These are phyloP conservation scores for Opeltia flavorubescens DNA, from an alignment of 495 filamentous ascomycete genomes.

Conservation along the genomic window DNA sequence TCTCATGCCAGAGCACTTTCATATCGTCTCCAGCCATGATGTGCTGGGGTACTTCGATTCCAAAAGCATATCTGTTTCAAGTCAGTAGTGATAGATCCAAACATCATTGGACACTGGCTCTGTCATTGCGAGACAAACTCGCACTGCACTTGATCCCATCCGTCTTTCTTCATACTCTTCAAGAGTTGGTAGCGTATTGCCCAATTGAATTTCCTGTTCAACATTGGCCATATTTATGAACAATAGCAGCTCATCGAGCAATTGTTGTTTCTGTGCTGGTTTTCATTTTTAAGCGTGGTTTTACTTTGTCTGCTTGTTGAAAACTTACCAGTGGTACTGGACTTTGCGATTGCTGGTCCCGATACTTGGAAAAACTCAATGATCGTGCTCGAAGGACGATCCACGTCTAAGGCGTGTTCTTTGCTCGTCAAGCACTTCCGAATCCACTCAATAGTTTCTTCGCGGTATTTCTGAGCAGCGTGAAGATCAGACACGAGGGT, in stretches of 20 bases:
- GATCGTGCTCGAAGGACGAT: conserved; percentile 5
- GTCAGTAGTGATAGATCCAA: no score
- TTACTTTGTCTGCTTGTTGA: background rate
- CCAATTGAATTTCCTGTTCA: conserved; percentile 14
- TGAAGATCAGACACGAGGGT: background rate
- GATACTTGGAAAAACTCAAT: conserved; percentile 11
- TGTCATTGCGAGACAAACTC: conserved; percentile 14
- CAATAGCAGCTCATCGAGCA: conserved; percentile 17
- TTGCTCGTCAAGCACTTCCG: conserved; percentile 1
- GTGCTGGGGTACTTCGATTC: no score
- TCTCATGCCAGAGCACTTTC: no score
- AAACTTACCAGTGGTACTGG: conserved; percentile 3
- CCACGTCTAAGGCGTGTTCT: no score
- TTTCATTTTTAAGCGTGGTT: background rate
- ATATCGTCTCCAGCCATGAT: no score
- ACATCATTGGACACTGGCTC: no score
- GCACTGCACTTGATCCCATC: conserved; percentile 18
- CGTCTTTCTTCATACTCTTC: conserved; percentile 19
- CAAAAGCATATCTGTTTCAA: no score
- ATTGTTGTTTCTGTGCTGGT: conserved; percentile 8
- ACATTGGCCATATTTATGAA: conserved; percentile 20
- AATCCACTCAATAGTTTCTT: conserved; percentile 2
- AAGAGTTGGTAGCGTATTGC: conserved; percentile 14
- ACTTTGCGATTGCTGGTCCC: conserved; percentile 1
- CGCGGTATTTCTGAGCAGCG: background rate